Percentiles rank a stretch among this genome's conserved stretches.
Evolutionary conservation across 1,284 basidiomycete species (phyloP).

Genomic region (Puccinia brachypodii): DNA sequence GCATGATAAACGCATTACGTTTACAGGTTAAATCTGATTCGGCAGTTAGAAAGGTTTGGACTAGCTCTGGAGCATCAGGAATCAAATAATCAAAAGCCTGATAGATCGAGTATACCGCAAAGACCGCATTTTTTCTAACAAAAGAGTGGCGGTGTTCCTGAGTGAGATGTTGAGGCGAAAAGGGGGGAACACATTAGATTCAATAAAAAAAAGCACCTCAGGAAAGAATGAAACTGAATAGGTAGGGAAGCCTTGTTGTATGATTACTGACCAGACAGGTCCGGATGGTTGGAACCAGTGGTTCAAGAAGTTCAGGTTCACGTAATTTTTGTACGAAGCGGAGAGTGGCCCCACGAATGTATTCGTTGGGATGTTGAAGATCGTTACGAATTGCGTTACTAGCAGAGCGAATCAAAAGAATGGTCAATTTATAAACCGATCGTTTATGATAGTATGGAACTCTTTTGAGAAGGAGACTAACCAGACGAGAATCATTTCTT

Average conservation of each 20-base stretch:
- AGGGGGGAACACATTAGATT: not conserved
- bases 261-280: conserved; percentile 67
- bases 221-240: not conserved
- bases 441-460: not conserved
- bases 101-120: conserved; percentile 92
- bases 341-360: conserved; percentile 94
- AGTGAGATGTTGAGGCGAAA: not conserved
- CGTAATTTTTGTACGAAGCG: conserved; percentile 95
- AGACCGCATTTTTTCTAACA: conserved; percentile 98
- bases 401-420: conserved; percentile 52
- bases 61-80: conserved; percentile 93
- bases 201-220: not conserved
- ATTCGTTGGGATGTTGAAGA: conserved; percentile 99
- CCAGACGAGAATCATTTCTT: conserved; percentile 99
- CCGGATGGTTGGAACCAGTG: conserved; percentile 88
- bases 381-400: conserved; percentile 98
- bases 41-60: conserved; percentile 95
- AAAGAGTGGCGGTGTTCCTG: conserved; percentile 93
- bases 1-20: conserved; percentile 93
- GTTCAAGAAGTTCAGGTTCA: conserved; percentile 92
- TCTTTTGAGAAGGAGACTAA: conserved; percentile 60
- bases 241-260: not conserved
- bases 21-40: conserved; percentile 96
- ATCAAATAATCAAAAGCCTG: conserved; percentile 91
- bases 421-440: conserved; percentile 2